These are phyloP conservation scores for Nepenthes mirabilis DNA, from an alignment of 148 eudicot species.

Conservation along the genomic window DNA sequence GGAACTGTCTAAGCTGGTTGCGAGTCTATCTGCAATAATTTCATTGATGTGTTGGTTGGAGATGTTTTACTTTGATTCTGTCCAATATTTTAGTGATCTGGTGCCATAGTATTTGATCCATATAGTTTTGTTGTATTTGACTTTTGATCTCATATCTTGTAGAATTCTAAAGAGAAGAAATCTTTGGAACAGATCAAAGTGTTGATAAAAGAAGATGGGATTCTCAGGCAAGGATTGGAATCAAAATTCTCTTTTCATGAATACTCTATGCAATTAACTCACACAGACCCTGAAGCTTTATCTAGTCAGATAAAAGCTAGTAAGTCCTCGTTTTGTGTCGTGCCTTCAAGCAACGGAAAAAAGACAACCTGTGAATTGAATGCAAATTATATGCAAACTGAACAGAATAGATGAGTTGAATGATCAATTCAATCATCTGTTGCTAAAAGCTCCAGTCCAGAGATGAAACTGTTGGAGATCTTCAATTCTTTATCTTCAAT, in stretches of 20 bases:
- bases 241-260: slow-evolving; percentile 76
- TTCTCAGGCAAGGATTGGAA: slow-evolving; percentile 81
- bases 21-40: too few species aligned
- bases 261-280: slow-evolving; percentile 62
- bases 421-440: slow-evolving; percentile 51
- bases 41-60: too few species aligned
- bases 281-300: slow-evolving; percentile 69
- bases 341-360: slow-evolving; percentile 52
- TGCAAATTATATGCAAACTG: slow-evolving; percentile 47
- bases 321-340: slow-evolving; percentile 10
- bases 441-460: slow-evolving; percentile 54
- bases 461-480: slow-evolving; percentile 44
- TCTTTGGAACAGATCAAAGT: slow-evolving; percentile 69
- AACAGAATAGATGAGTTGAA: slow-evolving; percentile 45
- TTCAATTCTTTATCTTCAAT: slow-evolving; percentile 23
- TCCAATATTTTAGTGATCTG: not conserved
- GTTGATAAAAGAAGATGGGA: slow-evolving; percentile 83
- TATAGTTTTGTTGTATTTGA: not conserved
- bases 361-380: slow-evolving; percentile 52
- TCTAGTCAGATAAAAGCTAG: slow-evolving; percentile 76
- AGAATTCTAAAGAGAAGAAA: slow-evolving; percentile 83
- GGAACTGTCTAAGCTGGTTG: too few species aligned
- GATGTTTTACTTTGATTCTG: not conserved
- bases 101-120: not conserved
- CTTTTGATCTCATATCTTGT: slow-evolving; percentile 4